Base-by-base conservation (phyloP, 805 yeast genomes). In the Yarrowia porcina region DNA sequence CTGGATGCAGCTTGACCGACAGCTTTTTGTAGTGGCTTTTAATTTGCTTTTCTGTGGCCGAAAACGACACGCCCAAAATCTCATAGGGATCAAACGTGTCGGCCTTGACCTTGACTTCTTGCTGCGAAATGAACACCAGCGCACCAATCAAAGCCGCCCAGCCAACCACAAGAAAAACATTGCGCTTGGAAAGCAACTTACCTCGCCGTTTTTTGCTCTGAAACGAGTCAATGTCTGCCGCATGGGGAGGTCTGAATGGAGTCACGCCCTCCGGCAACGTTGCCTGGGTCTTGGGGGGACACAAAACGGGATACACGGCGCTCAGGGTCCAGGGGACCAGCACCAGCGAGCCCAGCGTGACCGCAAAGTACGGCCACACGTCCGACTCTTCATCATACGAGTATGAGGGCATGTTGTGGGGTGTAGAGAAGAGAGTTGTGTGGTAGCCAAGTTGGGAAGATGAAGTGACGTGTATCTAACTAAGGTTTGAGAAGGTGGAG, bases 1-100 rank as follows among this genome's bases (percentile, higher is more conserved):
- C 99, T 2, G 99, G 99, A 73, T 94, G 99, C 75, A 81, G 88
- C 70, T 86, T 88, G 69, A 93, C 77, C 2, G 98, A 89, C 60
- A 94, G 80, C 76, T 90, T 90, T 76, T 96, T 85, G 76, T 89
- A 94, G 25, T 86, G 86, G 54, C 89, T 79, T 73, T 89, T 90
- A 75, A 94, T 83, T 63, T 87, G 91, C 70, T 83, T 84, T 56
- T 89, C 97, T 11, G 83, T 71, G 10, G 97, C 84, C 35, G 86
- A 78, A 45, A 81, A 79, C 21, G 88, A 79, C 35, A 93, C 79
- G 36, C 88, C 96, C 69, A 94, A 80, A 64, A 94, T 83, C 64
- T 87, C 89, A 79, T 92, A 93, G 1, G 99, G 99, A 76, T 94
- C 98, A 75, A 93, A 94, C 28, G 76, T 66, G 75, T 71, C 64